A percentile compares a stretch with the other conserved stretches of the same genome.
phyloP scores from a whole-genome alignment of 768 basidiomycete genomes.

The Tulasnella sp. region DNA sequence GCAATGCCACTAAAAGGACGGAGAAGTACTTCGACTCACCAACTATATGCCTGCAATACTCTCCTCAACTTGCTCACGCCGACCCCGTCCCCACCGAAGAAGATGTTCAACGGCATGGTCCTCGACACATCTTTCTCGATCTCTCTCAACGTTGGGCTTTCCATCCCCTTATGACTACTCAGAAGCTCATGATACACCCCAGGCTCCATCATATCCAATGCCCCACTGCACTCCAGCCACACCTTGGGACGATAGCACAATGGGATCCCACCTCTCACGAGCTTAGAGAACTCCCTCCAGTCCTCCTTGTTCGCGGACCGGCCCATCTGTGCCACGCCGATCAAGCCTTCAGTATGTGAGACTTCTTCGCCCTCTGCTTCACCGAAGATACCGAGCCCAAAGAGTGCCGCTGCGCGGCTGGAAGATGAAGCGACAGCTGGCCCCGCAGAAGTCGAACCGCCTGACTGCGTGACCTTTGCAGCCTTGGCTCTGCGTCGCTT shows the following conservation, averaged over 20 bases:
- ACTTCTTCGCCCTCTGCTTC: slow-evolving; percentile 45
- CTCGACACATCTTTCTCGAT: slow-evolving; percentile 93
- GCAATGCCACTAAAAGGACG: not conserved
- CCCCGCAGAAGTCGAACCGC: slow-evolving; percentile 22
- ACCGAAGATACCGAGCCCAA: slow-evolving; percentile 35
- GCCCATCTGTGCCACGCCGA: slow-evolving; percentile 86
- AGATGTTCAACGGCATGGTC: slow-evolving; percentile 87
- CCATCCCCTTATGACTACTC: slow-evolving; percentile 28
- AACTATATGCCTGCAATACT: slow-evolving; percentile 84
- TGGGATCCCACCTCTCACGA: slow-evolving; percentile 82
- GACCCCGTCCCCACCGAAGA: slow-evolving; percentile 93
- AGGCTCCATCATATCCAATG: slow-evolving; percentile 82
- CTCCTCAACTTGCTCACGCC: slow-evolving; percentile 86
- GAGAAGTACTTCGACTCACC: slow-evolving; percentile 39
- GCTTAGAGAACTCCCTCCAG: slow-evolving; percentile 61
- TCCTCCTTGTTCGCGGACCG: slow-evolving; percentile 58
- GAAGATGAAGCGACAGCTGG: slow-evolving; percentile 21
- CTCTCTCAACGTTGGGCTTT: slow-evolving; percentile 40
- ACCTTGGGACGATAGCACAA: slow-evolving; percentile 77
- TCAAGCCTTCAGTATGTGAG: slow-evolving; percentile 68
- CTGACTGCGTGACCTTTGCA: slow-evolving; percentile 30
- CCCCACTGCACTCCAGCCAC: slow-evolving; percentile 91
- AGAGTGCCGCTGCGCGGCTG: slow-evolving; percentile 47
- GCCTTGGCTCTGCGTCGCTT: slow-evolving; percentile 35
- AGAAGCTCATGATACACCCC: slow-evolving; percentile 81